Conservation (phyloP, 1,139 yeast genomes). For the Kluyveromyces marxianus region DNA sequence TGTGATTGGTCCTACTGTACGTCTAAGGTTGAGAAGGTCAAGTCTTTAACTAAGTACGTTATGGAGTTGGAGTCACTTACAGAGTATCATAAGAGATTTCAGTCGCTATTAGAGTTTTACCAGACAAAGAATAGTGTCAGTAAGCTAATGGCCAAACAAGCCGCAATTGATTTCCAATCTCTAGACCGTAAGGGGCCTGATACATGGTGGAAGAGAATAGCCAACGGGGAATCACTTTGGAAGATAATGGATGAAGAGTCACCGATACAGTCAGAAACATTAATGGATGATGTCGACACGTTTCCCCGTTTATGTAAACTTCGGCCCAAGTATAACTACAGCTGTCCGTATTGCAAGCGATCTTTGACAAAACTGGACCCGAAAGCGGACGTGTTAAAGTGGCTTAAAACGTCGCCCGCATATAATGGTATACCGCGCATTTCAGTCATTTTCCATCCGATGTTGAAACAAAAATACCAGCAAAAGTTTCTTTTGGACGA, state of each 20-base stretch:
- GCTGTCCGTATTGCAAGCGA: slow-evolving; percentile 10
- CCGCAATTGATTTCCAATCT: neutral
- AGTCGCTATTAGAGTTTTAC: slow-evolving; percentile 3
- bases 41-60: slow-evolving; percentile 8
- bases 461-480: neutral
- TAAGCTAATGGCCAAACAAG: neutral
- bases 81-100: slow-evolving; percentile 3
- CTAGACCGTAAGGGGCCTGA: neutral
- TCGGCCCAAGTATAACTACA: slow-evolving; percentile 5
- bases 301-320: neutral
- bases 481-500: neutral
- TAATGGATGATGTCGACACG: neutral
- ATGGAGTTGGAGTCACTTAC: slow-evolving; percentile 1
- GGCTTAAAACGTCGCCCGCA: slow-evolving; percentile 11
- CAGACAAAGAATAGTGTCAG: slow-evolving; percentile 5
- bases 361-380: slow-evolving; percentile 24
- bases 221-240: slow-evolving; percentile 6
- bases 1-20: slow-evolving; percentile 9
- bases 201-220: slow-evolving; percentile 5
- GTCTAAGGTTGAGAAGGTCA: slow-evolving; percentile 1
- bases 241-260: slow-evolving; percentile 8
- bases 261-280: neutral
- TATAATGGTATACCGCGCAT: neutral
- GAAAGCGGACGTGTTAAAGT: slow-evolving; percentile 25
- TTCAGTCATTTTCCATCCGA: neutral